phyloP scores from a whole-genome alignment of 768 basidiomycete species.

The Dioszegia aurantiaca region DNA sequence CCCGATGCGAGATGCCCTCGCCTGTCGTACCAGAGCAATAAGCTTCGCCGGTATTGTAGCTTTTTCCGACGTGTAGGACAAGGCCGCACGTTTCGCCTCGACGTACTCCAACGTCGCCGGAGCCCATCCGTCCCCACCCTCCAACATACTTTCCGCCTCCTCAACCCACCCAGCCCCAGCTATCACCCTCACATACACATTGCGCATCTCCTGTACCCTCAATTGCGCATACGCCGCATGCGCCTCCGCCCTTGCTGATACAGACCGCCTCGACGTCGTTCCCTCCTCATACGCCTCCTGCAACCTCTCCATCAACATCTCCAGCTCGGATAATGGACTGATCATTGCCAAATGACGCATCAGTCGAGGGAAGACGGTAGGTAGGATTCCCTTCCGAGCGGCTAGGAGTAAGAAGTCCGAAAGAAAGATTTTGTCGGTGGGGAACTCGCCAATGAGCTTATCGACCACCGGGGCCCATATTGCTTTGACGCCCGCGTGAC shows the following conservation, averaged over 20 bases:
- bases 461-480: conserved; percentile 31
- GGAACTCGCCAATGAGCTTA: conserved; percentile 17
- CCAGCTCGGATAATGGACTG: conserved; percentile 8
- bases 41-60: too few species aligned
- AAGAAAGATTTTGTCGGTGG: conserved; percentile 19
- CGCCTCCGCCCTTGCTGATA: conserved; percentile 8
- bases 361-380: conserved; percentile 22
- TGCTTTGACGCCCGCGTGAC: conserved; percentile 22
- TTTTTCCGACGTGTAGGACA: too few species aligned
- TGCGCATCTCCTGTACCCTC: conserved; percentile 27
- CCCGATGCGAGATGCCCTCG: background rate
- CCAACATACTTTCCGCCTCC: conserved; percentile 16
- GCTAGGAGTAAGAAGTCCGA: conserved; percentile 17
- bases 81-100: background rate
- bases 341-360: conserved; percentile 24
- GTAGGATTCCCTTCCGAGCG: conserved; percentile 36
- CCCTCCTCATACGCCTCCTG: background rate
- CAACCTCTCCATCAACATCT: background rate
- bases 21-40: background rate
- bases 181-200: conserved; percentile 20
- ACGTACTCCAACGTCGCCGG: conserved; percentile 18
- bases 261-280: conserved; percentile 23
- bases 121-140: conserved; percentile 11
- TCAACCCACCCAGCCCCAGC: conserved; percentile 27
- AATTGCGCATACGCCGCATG: conserved; percentile 18